phyloP scores from a whole-genome alignment of 768 basidiomycete genomes.

The Mycena crocata region DNA sequence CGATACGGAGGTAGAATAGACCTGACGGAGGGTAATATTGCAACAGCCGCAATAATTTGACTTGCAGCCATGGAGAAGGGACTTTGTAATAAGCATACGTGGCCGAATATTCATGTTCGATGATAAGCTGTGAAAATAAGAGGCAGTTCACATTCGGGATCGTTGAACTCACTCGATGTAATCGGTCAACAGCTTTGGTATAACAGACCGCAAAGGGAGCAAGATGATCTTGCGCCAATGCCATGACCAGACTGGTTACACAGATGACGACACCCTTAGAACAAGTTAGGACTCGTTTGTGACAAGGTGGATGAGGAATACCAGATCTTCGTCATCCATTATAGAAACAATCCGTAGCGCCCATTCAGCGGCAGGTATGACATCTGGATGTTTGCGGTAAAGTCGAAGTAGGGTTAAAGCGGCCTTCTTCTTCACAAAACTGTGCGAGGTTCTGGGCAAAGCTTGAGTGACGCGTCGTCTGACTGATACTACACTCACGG shows the following conservation, averaged over 20 bases:
- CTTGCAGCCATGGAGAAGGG: constrained; percentile 97
- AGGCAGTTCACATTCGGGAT: neutral
- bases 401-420: constrained; percentile 92
- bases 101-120: constrained; percentile 88
- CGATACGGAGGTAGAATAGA: constrained; percentile 47
- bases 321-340: constrained; percentile 94
- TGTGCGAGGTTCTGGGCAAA: constrained; percentile 82
- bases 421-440: constrained; percentile 98
- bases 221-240: constrained; percentile 93
- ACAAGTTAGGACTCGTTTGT: constrained; percentile 13
- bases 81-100: constrained; percentile 98
- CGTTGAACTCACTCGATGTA: constrained; percentile 73
- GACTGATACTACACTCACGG: constrained; percentile 66
- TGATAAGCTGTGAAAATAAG: constrained; percentile 71
- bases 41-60: constrained; percentile 90
- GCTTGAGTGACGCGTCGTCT: constrained; percentile 25
- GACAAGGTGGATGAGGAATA: constrained; percentile 42
- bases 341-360: constrained; percentile 93
- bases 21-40: constrained; percentile 98
- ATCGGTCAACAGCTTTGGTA: constrained; percentile 91
- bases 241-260: constrained; percentile 92
- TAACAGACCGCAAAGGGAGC: constrained; percentile 94
- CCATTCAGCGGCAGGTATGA: constrained; percentile 95
- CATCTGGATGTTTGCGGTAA: constrained; percentile 95
- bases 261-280: constrained; percentile 92